Base-by-base conservation (phyloP, 2,329 filamentous ascomycete species). In the Dendryphion nanum region DNA sequence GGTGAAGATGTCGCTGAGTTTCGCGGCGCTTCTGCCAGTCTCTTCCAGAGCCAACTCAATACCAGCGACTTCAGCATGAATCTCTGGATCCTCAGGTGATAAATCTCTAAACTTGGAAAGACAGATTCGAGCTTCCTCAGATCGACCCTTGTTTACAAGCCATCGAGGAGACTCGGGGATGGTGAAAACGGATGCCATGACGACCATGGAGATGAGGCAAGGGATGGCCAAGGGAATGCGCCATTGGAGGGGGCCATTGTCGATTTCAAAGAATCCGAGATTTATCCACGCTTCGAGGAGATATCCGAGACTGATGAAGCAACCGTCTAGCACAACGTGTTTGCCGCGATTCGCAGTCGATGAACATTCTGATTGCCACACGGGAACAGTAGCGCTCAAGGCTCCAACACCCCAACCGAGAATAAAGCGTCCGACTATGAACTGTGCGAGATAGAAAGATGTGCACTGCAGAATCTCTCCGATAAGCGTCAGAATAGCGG, bases 131-230 rank as follows among this genome's bases (percentile, higher is more conserved):
- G 83, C 84, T 56, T 89, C 85, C 1, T 86, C 76, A 20, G 82
- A 72, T 0, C 82, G 76, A 0, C 80, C 82, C 7, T 77, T 78
- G 48, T 85, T 85, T 46, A 79, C 76, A 0, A 88, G 72, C 77
- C 79, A 85, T 2, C 83, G 71, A 0, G 83, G 84, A 0, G 80
- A 83, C 47, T 89, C 85, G 0, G 83, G 85, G 55, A 87, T 82
- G 61, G 81, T 77, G 78, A 80, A 85, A 18, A 85, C 75, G 2
- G 71, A 58, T 0, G 50, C 54, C 35, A 85, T 69, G 0, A 85
- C 70, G 1, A 79, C 34, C 4, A 85, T 45, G 0, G 63, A 66
- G 37, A 67, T 57, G 0, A 86, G 70, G 2, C 81, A 80, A 1
- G 84, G 63, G 28, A 86, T 85, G 0, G 79, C 82, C 38, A 86